Evolutionary conservation across 2,329 filamentous ascomycete species (phyloP).

Genomic region (Nannizzia gypsea): DNA sequence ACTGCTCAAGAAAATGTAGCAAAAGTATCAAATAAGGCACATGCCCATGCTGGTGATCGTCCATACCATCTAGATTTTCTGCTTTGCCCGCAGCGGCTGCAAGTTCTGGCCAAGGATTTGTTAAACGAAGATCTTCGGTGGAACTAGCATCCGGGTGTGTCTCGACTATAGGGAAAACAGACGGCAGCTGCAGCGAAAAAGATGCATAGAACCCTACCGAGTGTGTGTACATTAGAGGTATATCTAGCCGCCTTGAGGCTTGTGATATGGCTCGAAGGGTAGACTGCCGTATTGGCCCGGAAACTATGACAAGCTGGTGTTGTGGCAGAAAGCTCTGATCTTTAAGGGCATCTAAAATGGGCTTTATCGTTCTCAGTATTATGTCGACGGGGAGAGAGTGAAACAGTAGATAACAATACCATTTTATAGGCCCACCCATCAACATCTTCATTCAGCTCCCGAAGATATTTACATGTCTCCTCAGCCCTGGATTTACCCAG

Average conservation of each 20-base stretch:
- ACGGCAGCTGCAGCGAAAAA: conserved; percentile 66
- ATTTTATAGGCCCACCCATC: conserved; percentile 56
- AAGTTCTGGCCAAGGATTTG: conserved; percentile 79
- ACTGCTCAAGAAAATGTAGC: conserved; percentile 67
- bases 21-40: conserved; percentile 77
- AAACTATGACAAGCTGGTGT: conserved; percentile 51
- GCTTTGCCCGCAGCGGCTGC: conserved; percentile 53
- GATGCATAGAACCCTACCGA: conserved; percentile 87
- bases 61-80: conserved; percentile 54
- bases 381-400: not conserved
- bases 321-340: conserved; percentile 30
- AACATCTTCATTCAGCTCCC: conserved; percentile 89
- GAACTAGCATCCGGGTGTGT: conserved; percentile 85
- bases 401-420: conserved; percentile 29
- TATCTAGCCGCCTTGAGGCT: conserved; percentile 45
- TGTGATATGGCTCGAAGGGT: conserved; percentile 40
- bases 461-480: conserved; percentile 61
- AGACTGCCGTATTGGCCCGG: conserved; percentile 45
- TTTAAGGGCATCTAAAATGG: conserved; percentile 29
- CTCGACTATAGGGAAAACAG: conserved; percentile 84
- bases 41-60: conserved; percentile 77
- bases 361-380: conserved; percentile 17
- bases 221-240: conserved; percentile 70
- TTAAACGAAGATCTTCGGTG: conserved; percentile 70
- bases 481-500: conserved; percentile 68